Evolutionary conservation across 1,284 basidiomycete genomes (phyloP).

Genomic region (Tetrapyrgos nigripes): DNA sequence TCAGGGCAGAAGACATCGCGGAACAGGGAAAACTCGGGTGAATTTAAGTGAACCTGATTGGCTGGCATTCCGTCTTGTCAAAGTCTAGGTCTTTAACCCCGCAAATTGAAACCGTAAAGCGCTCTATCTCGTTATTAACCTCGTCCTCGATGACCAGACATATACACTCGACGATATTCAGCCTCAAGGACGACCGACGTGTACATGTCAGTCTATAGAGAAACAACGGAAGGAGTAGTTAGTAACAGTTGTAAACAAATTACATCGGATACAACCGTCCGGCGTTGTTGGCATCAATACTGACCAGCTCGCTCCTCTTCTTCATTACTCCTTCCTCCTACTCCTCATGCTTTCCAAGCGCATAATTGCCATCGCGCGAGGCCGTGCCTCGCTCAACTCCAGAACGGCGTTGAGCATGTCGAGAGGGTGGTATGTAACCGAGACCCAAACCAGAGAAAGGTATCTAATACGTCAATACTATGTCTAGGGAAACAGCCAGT

Average conservation of each 20-base stretch:
- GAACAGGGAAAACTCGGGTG: too few relatives aligned
- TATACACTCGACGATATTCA: too few relatives aligned
- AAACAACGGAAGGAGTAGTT: too few relatives aligned
- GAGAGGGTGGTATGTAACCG: slow-evolving; percentile 56
- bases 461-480: background rate
- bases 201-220: too few relatives aligned
- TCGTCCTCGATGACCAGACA: too few relatives aligned
- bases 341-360: slow-evolving; percentile 73
- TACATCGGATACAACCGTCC: slow-evolving; percentile 4
- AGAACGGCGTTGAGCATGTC: slow-evolving; percentile 45
- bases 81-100: too few relatives aligned
- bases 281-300: background rate
- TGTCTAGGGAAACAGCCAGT: slow-evolving; percentile 51
- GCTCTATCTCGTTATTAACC: too few relatives aligned
- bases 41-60: too few relatives aligned
- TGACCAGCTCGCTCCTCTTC: background rate
- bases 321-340: slow-evolving; percentile 11
- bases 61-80: too few relatives aligned
- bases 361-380: slow-evolving; percentile 69
- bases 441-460: slow-evolving; percentile 8
- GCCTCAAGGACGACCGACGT: too few relatives aligned
- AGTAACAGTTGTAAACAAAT: slow-evolving; percentile 8
- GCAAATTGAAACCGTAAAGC: too few relatives aligned
- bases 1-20: too few relatives aligned
- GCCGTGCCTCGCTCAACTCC: slow-evolving; percentile 54